phyloP scores from a whole-genome alignment of 108 stramenopile genomes.

The Cyclotella baltica region DNA sequence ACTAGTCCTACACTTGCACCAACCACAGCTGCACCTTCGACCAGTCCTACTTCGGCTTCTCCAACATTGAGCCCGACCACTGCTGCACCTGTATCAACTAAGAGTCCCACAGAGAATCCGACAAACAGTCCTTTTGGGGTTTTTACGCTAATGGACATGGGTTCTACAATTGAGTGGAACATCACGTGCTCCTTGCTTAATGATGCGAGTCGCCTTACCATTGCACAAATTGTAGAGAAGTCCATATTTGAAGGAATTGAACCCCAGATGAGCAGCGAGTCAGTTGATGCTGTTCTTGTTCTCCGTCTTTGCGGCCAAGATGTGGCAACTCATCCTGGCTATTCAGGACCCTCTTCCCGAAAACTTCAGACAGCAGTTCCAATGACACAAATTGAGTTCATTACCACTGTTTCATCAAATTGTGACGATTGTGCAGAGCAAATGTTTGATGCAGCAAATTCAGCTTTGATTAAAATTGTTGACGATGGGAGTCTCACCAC shows the following conservation, averaged over 20 bases:
- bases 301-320: background rate
- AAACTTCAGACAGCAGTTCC: background rate
- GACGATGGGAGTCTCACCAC: background rate
- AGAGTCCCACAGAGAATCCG: too few species aligned
- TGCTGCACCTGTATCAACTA: background rate
- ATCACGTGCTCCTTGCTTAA: background rate
- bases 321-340: background rate
- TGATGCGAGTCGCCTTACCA: background rate
- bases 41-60: background rate
- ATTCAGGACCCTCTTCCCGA: background rate
- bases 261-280: background rate
- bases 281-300: background rate
- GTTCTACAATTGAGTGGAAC: background rate
- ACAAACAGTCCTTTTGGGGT: too few species aligned
- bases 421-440: background rate
- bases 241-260: background rate
- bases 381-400: background rate
- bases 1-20: background rate
- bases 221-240: background rate
- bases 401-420: background rate
- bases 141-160: background rate
- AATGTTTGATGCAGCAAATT: background rate
- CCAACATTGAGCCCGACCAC: background rate
- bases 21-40: background rate
- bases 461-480: background rate